phyloP scores from a whole-genome alignment of 495 filamentous ascomycete genomes.

The Cercophora newfieldiana region DNA sequence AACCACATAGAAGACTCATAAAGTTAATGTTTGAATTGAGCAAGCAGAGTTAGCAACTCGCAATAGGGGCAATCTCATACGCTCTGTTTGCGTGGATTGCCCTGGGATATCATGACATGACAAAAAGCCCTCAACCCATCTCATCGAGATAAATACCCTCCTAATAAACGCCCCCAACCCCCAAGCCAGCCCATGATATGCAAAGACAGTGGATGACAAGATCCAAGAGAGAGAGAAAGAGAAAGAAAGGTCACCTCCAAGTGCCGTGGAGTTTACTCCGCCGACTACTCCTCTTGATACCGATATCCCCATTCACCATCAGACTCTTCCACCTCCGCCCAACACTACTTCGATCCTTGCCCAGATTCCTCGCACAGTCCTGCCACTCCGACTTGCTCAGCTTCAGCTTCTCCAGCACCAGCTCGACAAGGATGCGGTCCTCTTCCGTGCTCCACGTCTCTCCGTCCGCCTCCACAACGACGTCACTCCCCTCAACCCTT shows the following conservation, averaged over 20 bases:
- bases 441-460: slow-evolving; percentile 64
- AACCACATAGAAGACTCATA: background rate
- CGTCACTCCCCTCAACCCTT: slow-evolving; percentile 37
- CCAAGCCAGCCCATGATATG: background rate
- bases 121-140: background rate
- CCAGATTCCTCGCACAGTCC: slow-evolving; percentile 69
- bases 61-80: background rate
- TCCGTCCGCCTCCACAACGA: slow-evolving; percentile 47
- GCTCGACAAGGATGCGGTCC: slow-evolving; percentile 68
- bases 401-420: slow-evolving; percentile 73
- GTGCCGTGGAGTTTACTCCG: slow-evolving; percentile 52
- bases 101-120: background rate
- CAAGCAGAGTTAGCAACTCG: background rate
- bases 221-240: slow-evolving; percentile 8
- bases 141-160: background rate
- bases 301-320: slow-evolving; percentile 62
- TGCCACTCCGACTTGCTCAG: slow-evolving; percentile 75
- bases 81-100: background rate
- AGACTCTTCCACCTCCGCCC: slow-evolving; percentile 68
- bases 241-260: slow-evolving; percentile 45
- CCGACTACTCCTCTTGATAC: slow-evolving; percentile 51
- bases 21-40: background rate
- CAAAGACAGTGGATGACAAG: slow-evolving; percentile 1
- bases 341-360: slow-evolving; percentile 66
- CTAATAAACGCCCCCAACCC: background rate